Evolutionary conservation across 2,329 filamentous ascomycete species (phyloP), one percentile per base, ranked within the genome.

Genomic region (Arthrobotrys sinensis): DNA sequence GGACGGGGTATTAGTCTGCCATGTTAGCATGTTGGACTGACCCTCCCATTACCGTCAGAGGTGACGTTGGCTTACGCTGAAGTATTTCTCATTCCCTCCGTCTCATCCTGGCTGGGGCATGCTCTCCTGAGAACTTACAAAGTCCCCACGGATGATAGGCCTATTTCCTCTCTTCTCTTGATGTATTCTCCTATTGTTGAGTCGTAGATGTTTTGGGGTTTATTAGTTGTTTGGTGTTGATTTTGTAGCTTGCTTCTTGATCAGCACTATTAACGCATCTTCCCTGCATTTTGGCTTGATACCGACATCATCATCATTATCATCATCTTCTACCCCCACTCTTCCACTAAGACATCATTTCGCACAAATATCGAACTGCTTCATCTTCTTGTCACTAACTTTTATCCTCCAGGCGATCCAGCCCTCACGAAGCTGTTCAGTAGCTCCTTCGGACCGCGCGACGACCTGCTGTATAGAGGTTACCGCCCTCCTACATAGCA

Each of bases 51-150:
- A 45, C 62, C 55, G 38, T 69, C 75, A 63, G 46, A 43, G 46
- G 67, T 78, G 75, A 78, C 67, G 67, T 78, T 72, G 67, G 64
- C 66, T 52, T 60, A 55, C 69, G 34, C 43, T n/a, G 60, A 28
- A 48, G 62, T 55, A 46, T 63, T 50, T 67, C 67, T 62, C 45
- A 68, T 68, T 68, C 34, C 34, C 67, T 68, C 53, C 67, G 67
- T 67, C 53, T 34, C 43, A 67, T 16, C 40, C 67, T 67, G 67
- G 67, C 43, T 36, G 24, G 14, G 21, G 64, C 38, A 43, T 40
- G 32, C 55, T 34, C 8, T 53, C 69, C 12, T 48, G n/a, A 28
- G 38, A 6, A 21, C 65, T 36, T 19, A 6, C 34, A 60, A 70
- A 66, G 24, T 32, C 32, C 62, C 64, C 65, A 69, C 52, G 43